Evolutionary conservation across 2,329 filamentous ascomycete genomes (phyloP).

Genomic region (Ophiostoma tasmaniense): DNA sequence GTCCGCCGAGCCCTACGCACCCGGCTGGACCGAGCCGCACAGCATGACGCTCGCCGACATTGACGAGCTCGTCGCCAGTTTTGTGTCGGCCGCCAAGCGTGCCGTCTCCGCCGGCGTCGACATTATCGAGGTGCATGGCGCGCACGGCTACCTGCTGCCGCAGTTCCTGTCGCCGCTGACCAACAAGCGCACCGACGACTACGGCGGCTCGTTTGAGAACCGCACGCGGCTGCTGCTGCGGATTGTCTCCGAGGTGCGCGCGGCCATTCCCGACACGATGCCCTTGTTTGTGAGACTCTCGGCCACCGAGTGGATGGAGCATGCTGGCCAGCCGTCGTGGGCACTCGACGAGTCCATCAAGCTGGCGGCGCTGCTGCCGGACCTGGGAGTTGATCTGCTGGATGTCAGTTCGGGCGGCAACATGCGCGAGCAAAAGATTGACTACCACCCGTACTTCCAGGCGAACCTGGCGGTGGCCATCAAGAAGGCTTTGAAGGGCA

Average conservation of each 20-base stretch:
- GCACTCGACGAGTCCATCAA: conserved; percentile 57
- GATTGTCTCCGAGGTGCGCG: conserved; percentile 42
- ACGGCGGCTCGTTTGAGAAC: conserved; percentile 59
- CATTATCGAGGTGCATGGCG: conserved; percentile 59
- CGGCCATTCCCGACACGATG: conserved; percentile 43
- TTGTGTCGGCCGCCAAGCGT: conserved; percentile 48
- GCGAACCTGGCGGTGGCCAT: conserved; percentile 62
- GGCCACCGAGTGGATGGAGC: conserved; percentile 55
- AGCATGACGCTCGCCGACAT: conserved; percentile 65
- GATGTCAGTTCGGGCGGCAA: conserved; percentile 76
- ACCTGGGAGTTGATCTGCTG: conserved; percentile 68
- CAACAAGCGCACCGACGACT: conserved; percentile 55
- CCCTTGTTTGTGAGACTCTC: conserved; percentile 53
- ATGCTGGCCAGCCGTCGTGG: conserved; percentile 46
- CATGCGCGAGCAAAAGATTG: conserved; percentile 51
- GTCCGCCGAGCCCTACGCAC: conserved; percentile 49
- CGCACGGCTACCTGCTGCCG: conserved; percentile 59
- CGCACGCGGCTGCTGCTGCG: conserved; percentile 53
- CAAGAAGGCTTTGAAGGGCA: conserved; percentile 52
- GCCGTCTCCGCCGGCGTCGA: conserved; percentile 66
- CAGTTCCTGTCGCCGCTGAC: conserved; percentile 54
- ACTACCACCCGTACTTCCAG: conserved; percentile 60
- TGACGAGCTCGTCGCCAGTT: conserved; percentile 52
- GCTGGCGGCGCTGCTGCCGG: conserved; percentile 62
- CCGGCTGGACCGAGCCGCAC: conserved; percentile 52